Conservation (phyloP, 306 rosid species). For the Rosa rugosa region DNA sequence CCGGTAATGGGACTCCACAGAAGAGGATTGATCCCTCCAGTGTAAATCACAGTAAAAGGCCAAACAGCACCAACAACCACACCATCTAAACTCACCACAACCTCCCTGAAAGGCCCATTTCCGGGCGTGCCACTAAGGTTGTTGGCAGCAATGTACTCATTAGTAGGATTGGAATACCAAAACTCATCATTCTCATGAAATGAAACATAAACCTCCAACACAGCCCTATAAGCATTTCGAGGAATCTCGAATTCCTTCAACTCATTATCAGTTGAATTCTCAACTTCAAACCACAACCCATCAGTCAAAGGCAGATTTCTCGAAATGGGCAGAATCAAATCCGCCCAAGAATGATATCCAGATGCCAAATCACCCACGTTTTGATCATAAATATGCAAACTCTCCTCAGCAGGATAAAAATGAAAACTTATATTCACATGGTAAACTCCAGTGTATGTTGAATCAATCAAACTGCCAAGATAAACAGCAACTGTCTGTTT, state of each 20-base stretch:
- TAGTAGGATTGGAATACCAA: slow-evolving; percentile 72
- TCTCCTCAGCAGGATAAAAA: slow-evolving; percentile 54
- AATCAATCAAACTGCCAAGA: slow-evolving; percentile 62
- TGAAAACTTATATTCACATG: slow-evolving; percentile 63
- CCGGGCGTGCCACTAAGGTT: slow-evolving; percentile 56
- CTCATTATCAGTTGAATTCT: slow-evolving; percentile 46
- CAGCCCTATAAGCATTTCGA: slow-evolving; percentile 75
- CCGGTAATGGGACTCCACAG: slow-evolving; percentile 94
- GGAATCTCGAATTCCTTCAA: slow-evolving; percentile 65
- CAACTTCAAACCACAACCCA: slow-evolving; percentile 78
- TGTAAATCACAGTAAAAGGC: slow-evolving; percentile 88
- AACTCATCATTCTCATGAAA: slow-evolving; percentile 92
- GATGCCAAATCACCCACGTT: slow-evolving; percentile 25
- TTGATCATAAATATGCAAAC: neutral
- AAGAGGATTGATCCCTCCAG: slow-evolving; percentile 92
- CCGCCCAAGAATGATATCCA: slow-evolving; percentile 53
- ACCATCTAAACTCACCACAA: slow-evolving; percentile 67
- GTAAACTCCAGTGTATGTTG: slow-evolving; percentile 81
- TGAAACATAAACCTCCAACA: slow-evolving; percentile 85
- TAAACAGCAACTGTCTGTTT: slow-evolving; percentile 75
- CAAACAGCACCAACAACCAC: slow-evolving; percentile 65
- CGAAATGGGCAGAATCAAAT: slow-evolving; percentile 82
- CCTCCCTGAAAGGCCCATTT: slow-evolving; percentile 91
- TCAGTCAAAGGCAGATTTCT: slow-evolving; percentile 59
- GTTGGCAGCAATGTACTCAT: slow-evolving; percentile 64